Base-by-base conservation (phyloP, 2,329 filamentous ascomycete species). In the Hymenotorrendiella dingleyae region DNA sequence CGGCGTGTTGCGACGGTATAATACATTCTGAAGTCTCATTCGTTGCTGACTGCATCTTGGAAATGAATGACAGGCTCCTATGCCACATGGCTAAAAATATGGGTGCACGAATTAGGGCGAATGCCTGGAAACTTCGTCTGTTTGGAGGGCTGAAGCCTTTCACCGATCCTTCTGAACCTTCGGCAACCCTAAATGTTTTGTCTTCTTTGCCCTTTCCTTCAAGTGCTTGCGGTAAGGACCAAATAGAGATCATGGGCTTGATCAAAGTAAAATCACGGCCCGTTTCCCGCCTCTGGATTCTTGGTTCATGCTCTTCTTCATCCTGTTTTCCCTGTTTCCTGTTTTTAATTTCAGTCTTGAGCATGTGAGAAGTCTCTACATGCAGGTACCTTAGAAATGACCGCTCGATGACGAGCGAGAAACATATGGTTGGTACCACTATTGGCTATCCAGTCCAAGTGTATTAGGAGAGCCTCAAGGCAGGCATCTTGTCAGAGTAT, bases 381-480 rank as follows among this genome's bases (percentile, higher is more conserved):
- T 21, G 30, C 30, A 20, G 30, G 17, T n/a, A n/a, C 5, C 22
- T 19, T 21, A 6, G 19, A 17, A 20, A 12, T 38, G 36, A 29
- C 36, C 16, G 36, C 16, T 29, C 11, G 22, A 38, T 38, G 8
- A 38, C 23, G 21, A 38, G 11, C 16, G n/a, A 23, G 16, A 14
- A 14, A 6, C 12, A 11, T 9, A 17, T 40, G 19, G 27, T 35
- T 27, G 23, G 14, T 42, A n/a, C 32, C 20, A 26, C 3, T 16
- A 19, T 11, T 40, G 11, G 17, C 29, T 27, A n/a, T 22, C 24
- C 11, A 17, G n/a, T 40, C 9, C 24, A 36, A 24, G 23, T n/a
- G 36, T 21, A 23, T 27, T 29, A n/a, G 30, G 27, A 43, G 44
- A 53, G 48, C 43, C 50, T 48, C 48, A 52, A 52, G 43, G 45